Evolutionary conservation across 169 alveolate genomes (phyloP), one percentile per base, ranked within the genome.

Genomic region (Babesia gibsoni): DNA sequence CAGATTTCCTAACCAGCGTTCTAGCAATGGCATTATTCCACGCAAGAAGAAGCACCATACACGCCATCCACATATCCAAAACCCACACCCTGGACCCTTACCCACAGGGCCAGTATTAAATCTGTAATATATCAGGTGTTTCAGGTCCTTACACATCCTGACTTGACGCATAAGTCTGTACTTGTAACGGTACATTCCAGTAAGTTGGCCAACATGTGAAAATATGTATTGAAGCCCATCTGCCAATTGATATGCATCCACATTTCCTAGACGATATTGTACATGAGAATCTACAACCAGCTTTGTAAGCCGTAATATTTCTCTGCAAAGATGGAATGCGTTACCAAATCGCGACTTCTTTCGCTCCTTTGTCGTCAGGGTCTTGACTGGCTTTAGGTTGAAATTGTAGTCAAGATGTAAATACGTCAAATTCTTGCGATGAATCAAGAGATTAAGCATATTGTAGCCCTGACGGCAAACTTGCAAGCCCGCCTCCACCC

Each of bases 61-160:
- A 57, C 99, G 94, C 99, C 99, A 98, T 57, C 98, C 96, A 0
- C 99, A 97, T 67, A 90, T 98, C 99, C 99, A 98, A 81, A 98
- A 96, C 4, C 99, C 99, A 53, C 98, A 96, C 45, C 99, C 99
- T 14, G 99, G 99, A 2, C 99, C 99, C 88, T 98, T 98, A n/a
- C 99, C 99, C 22, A 98, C 99, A 4, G 99, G 98, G 0, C 99
- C 99, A 5, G 99, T 97, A 82, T 98, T 98, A 83, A 98, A 98
- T 58, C 99, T 90, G 93, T 98, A 97, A 90, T 98, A 97, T 25
- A 98, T 93, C 78, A 98, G 88, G 88, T 98, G 99, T 85, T 98
- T 98, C 50, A 97, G 90, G 89, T 98, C 99, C 84, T 98, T 98
- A 83, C 99, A 97, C 99, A 98, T 97, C 61, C 99, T 91, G 33